phyloP scores from a whole-genome alignment of 192 early-diverging fungal genomes.

The Bifiguratus adelaidae region DNA sequence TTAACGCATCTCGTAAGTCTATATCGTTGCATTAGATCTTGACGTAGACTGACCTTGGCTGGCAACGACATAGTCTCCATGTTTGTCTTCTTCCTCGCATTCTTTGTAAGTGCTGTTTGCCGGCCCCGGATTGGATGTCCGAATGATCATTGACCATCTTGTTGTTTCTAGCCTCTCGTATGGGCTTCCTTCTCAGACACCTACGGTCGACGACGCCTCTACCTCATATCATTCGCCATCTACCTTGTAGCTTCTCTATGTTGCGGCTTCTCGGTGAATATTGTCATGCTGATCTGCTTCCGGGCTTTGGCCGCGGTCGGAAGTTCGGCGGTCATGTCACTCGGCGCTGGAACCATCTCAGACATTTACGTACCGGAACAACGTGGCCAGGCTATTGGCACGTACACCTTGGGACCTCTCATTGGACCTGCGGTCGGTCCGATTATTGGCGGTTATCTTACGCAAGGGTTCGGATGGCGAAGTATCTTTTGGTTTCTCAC shows the following conservation, averaged over 20 bases:
- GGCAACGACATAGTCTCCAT: background rate
- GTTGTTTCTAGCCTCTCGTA: conserved; percentile 12
- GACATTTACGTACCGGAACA: conserved; percentile 16
- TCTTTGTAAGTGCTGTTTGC: background rate
- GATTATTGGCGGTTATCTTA: conserved; percentile 22
- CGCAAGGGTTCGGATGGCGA: conserved; percentile 22
- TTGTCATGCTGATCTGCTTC: conserved; percentile 7
- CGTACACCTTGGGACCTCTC: conserved; percentile 8
- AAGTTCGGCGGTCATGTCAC: background rate
- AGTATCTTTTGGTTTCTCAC: conserved; percentile 21
- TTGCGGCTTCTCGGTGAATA: conserved; percentile 14
- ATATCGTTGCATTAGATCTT: background rate
- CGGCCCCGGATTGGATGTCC: background rate
- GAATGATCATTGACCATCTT: background rate
- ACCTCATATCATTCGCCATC: conserved; percentile 10
- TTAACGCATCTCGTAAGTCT: conserved; percentile 16
- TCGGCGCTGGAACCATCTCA: conserved; percentile 22
- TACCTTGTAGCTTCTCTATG: conserved; percentile 15
- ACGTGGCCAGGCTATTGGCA: conserved; percentile 18
- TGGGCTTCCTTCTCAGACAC: conserved; percentile 23
- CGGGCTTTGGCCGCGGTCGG: background rate
- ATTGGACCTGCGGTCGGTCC: conserved; percentile 17
- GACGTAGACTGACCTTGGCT: background rate
- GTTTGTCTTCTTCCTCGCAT: background rate
- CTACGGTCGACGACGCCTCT: conserved; percentile 15